These are phyloP conservation scores for Phanerochaete carnosa DNA, from an alignment of 768 basidiomycete species.

Conservation along the genomic window DNA sequence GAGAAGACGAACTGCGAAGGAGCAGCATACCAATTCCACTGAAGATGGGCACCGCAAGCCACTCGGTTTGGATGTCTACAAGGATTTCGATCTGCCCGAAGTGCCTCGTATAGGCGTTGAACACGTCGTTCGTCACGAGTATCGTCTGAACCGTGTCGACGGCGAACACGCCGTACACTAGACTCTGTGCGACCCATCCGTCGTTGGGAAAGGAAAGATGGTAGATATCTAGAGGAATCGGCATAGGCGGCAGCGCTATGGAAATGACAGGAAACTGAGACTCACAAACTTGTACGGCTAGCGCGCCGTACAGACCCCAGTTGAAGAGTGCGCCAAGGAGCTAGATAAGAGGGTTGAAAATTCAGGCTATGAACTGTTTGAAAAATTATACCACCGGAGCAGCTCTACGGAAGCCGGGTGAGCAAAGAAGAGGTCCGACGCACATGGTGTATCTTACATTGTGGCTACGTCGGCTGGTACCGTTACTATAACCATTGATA, in stretches of 20 bases:
- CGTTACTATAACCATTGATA: not conserved
- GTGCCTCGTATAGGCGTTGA: constrained; percentile 21
- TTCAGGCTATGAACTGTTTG: not conserved
- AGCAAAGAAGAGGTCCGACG: not conserved
- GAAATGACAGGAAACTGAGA: not conserved
- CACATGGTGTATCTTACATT: not conserved
- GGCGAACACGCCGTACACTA: constrained; percentile 12
- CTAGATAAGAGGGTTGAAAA: constrained; percentile 1
- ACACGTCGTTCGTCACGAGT: constrained; percentile 20
- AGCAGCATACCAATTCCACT: not conserved
- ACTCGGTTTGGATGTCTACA: not conserved
- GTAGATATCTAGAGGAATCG: constrained; percentile 4
- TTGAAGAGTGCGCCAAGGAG: constrained; percentile 20
- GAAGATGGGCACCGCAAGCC: not conserved
- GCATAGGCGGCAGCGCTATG: not conserved
- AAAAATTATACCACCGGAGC: not conserved
- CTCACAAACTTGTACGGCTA: constrained; percentile 19
- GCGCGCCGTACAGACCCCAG: constrained; percentile 18
- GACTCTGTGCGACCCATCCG: not conserved
- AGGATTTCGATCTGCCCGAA: constrained; percentile 19
- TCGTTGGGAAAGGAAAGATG: constrained; percentile 14
- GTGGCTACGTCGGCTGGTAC: not conserved
- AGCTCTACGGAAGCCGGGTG: not conserved
- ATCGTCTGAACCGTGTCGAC: constrained; percentile 13
- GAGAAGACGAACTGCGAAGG: not conserved